Evolutionary conservation across 202 grass and related monocot genomes (phyloP).

Genomic region (Tripidium arundinaceum): DNA sequence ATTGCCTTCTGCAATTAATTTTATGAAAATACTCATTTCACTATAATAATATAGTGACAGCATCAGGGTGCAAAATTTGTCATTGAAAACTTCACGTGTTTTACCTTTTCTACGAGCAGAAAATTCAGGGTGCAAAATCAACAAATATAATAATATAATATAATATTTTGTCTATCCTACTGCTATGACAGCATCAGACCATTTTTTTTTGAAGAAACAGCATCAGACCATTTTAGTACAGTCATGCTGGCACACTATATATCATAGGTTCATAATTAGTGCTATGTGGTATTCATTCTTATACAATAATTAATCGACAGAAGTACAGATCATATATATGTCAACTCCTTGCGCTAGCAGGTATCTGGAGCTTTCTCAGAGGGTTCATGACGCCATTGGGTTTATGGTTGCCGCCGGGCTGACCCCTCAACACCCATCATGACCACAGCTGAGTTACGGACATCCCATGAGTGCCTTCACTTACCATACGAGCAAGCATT

Average conservation of each 20-base stretch:
- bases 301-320: not conserved
- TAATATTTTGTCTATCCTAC: not conserved
- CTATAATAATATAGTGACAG: not conserved
- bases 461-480: slow-evolving; percentile 82
- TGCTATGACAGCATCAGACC: not conserved
- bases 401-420: slow-evolving; percentile 67
- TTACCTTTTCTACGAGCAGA: not conserved
- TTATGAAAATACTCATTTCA: not conserved
- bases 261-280: not conserved
- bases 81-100: not conserved
- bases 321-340: not conserved
- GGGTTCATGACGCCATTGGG: slow-evolving; percentile 65
- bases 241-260: not conserved
- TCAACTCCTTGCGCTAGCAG: slow-evolving; percentile 12
- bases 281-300: not conserved
- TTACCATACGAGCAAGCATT: slow-evolving; percentile 75
- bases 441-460: slow-evolving; percentile 75
- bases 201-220: not conserved
- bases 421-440: slow-evolving; percentile 58
- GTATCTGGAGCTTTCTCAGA: slow-evolving; percentile 61
- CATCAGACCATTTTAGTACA: not conserved
- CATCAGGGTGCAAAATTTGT: not conserved
- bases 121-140: not conserved
- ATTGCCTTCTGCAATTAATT: not conserved
- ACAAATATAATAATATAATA: not conserved